Evolutionary conservation across 2,329 filamentous ascomycete genomes (phyloP), one percentile per base, ranked within the genome.

Genomic region (Sporothrix brasiliensis): DNA sequence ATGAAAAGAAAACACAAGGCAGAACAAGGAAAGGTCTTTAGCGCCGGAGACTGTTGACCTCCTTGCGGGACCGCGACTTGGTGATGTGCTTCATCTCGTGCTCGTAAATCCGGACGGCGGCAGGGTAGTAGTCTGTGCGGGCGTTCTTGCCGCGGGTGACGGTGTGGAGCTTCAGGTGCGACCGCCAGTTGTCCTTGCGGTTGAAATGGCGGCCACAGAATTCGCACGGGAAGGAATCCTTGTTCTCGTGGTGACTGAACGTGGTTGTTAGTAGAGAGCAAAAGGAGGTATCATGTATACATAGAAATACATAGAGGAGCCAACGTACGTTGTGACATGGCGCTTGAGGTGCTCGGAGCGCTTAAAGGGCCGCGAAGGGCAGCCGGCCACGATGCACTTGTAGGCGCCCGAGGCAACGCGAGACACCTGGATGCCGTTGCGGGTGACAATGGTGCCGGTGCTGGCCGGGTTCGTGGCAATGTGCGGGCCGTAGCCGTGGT

Each of bases 321-420:
- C 47, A 39, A 81, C 83, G 79, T 75, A 87, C 85, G 83, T 83
- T 68, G 81, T 80, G 67, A 83, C 80, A 75, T 88, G 86, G 39
- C 86, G 81, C 78, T 87, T 87, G 21, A 87, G 77, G 72, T 88
- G 86, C 76, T 88, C 86, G 30, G 83, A 83, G 69, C 85, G 80
- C 74, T 84, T 83, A 72, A 85, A 86, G 0, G 81, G 81, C 74
- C 83, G 83, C 73, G 80, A 77, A 5, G 71, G 76, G 76, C 85
- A 87, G 39, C 80, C 80, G 7, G 79, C 79, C 44, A 83, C 81
- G 19, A 81, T 78, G 73, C 85, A 87, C 72, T 81, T 76, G 72
- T 74, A 78, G 39, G 74, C 75, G n/a, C 74, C 77, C 41, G 75
- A 76, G 7, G 75, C 71, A 6, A 78, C 75, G n/a, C 73, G 72